Evolutionary conservation across 495 filamentous ascomycete species (phyloP).

Genomic region (Stereocaulon alpinum): DNA sequence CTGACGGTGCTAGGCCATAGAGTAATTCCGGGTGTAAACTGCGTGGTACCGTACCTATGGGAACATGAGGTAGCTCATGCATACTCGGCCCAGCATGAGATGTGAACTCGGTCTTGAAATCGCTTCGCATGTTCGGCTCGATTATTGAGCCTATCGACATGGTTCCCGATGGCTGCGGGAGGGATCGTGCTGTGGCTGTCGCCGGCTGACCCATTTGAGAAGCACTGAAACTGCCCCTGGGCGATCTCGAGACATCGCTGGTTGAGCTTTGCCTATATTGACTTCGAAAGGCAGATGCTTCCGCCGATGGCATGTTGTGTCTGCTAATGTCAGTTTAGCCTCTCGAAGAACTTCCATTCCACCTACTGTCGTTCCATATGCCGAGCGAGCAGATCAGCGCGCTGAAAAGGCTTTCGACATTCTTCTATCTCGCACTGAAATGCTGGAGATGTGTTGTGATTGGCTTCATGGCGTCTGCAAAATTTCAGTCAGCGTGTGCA

Average conservation of each 20-base stretch:
- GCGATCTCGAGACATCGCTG: slow-evolving; percentile 19
- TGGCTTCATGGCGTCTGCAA: slow-evolving; percentile 71
- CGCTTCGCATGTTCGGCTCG: slow-evolving; percentile 29
- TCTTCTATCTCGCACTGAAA: slow-evolving; percentile 55
- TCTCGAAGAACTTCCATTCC: neutral
- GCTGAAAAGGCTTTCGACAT: slow-evolving; percentile 73
- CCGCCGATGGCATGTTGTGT: slow-evolving; percentile 20
- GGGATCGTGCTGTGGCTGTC: slow-evolving; percentile 23
- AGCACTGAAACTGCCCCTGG: slow-evolving; percentile 10
- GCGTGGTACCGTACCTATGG: slow-evolving; percentile 19
- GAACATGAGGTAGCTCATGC: slow-evolving; percentile 16
- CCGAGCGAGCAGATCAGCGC: slow-evolving; percentile 65
- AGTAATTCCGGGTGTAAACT: slow-evolving; percentile 16
- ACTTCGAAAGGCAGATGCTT: slow-evolving; percentile 13
- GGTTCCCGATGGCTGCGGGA: slow-evolving; percentile 26
- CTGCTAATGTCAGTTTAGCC: slow-evolving; percentile 6
- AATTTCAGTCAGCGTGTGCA: neutral
- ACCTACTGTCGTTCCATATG: slow-evolving; percentile 79
- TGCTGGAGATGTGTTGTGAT: slow-evolving; percentile 62
- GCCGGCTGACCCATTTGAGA: slow-evolving; percentile 13
- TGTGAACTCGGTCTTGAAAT: slow-evolving; percentile 15
- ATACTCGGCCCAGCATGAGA: slow-evolving; percentile 16
- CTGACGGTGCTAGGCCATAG: slow-evolving; percentile 17
- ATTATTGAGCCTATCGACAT: slow-evolving; percentile 40
- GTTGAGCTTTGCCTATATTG: slow-evolving; percentile 16